Base-by-base conservation (phyloP, 2,329 filamentous ascomycete genomes). In the Metarhizium guizhouense region DNA sequence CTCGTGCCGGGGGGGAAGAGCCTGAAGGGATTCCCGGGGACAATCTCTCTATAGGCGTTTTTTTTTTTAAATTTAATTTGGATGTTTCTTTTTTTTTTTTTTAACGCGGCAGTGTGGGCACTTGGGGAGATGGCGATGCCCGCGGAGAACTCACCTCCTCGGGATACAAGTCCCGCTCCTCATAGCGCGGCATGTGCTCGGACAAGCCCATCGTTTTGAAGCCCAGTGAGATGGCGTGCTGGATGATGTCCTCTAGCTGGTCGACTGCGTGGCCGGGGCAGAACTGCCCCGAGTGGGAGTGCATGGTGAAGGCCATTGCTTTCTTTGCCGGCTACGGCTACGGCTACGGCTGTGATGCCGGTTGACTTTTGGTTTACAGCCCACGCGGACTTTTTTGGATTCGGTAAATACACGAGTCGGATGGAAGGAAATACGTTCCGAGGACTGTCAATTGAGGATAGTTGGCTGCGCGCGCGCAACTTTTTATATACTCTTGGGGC, bases 271-370 rank as follows among this genome's bases (percentile, higher is more conserved):
- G 94, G 63, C 87, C 84, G 10, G 86, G 86, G 75, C 94, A 99
- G 76, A 99, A 99, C 70, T 99, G 90, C 60, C 94, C 94, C 42
- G 94, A 97, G 74, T 99, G 94, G 67, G 90, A 95, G 73, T 99
- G 94, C 77, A 97, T 95, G 4, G 94, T 95, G 75, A 95, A 96
- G 2, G 93, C 92, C 94, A 97, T 97, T 53, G 16, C 36, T 8
- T 10, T 14, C 2, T 20, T 48, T 20, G n/a, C 43, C 25, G 25
- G 25, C 25, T 25, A 25, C 25, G 25, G 25, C 25, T 25, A 25
- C 25, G 25, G 25, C 25, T 25, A 25, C 25, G 4, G 25, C 25
- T 25, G 25, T 25, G 25, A 25, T 25, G 25, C 25, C 1, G 34
- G 34, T 36, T 36, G 34, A 36, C 34, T 36, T 36, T 25, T 25